Conservation (phyloP, 1,139 yeast species). For the Blastobotrys buckinghamii region DNA sequence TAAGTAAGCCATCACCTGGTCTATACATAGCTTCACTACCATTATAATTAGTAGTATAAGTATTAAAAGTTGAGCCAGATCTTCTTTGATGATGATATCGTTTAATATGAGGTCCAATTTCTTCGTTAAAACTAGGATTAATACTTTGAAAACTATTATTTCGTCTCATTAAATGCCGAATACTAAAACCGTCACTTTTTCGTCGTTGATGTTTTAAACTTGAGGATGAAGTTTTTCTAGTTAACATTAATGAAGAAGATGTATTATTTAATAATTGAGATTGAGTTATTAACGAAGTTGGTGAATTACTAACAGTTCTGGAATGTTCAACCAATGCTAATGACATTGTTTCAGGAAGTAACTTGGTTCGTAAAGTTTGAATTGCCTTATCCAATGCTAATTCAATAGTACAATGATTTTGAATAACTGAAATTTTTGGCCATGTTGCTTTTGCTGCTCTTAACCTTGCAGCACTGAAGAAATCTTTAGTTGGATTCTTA, state of each 20-base stretch:
- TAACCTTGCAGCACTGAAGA: constrained; percentile 60
- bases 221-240: neutral
- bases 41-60: no score
- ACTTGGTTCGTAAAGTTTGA: constrained; percentile 54
- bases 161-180: constrained; percentile 10
- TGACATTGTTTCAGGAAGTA: constrained; percentile 32
- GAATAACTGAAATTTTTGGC: constrained; percentile 80
- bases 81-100: neutral
- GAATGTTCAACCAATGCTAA: neutral
- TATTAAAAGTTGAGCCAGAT: neutral
- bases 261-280: no score
- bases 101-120: neutral
- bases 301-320: neutral
- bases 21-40: no score
- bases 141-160: constrained; percentile 4
- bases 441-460: constrained; percentile 91
- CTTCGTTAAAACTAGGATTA: neutral
- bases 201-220: constrained; percentile 11
- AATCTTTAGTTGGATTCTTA: constrained; percentile 74
- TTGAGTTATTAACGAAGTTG: no score
- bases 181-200: constrained; percentile 12
- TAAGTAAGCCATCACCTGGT: no score
- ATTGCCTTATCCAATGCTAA: constrained; percentile 81
- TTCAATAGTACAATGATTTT: constrained; percentile 86
- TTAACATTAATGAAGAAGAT: neutral